These are phyloP conservation scores for Thermothielavioides terrestris DNA, from an alignment of 495 filamentous ascomycete genomes.

Conservation along the genomic window DNA sequence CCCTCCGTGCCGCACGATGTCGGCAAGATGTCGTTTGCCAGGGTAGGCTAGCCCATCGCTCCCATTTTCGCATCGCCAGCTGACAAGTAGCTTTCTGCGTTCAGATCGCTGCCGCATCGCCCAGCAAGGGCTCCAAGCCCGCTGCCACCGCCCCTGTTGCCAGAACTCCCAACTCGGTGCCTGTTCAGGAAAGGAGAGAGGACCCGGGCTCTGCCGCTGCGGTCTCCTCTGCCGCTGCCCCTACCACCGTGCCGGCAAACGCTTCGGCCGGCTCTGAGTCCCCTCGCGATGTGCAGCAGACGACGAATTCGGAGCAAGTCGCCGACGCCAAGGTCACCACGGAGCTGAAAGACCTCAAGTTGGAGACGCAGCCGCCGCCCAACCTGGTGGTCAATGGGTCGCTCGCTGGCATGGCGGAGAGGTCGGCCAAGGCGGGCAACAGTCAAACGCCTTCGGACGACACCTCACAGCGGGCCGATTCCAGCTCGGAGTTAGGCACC, in stretches of 20 bases:
- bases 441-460: conserved; percentile 39
- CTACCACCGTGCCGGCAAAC: conserved; percentile 1
- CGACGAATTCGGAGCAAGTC: background rate
- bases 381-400: conserved; percentile 46
- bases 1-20: conserved; percentile 38
- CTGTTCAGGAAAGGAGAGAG: conserved; percentile 9
- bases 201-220: background rate
- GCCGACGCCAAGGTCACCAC: conserved; percentile 25
- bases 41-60: conserved; percentile 36
- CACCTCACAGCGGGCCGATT: conserved; percentile 48
- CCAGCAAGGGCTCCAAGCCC: conserved; percentile 35
- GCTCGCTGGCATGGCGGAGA: conserved; percentile 23
- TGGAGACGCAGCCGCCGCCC: conserved; percentile 27
- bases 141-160: conserved; percentile 24
- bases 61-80: background rate
- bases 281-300: conserved; percentile 8
- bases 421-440: conserved; percentile 27
- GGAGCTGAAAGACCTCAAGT: conserved; percentile 31
- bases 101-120: conserved; percentile 44
- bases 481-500: conserved; percentile 63
- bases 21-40: conserved; percentile 48
- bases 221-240: conserved; percentile 8
- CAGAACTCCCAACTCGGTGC: conserved; percentile 11
- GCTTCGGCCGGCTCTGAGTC: background rate
- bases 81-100: conserved; percentile 10